Evolutionary conservation across 2,329 filamentous ascomycete genomes (phyloP).

Genomic region (Paracoccidioides lutzii): DNA sequence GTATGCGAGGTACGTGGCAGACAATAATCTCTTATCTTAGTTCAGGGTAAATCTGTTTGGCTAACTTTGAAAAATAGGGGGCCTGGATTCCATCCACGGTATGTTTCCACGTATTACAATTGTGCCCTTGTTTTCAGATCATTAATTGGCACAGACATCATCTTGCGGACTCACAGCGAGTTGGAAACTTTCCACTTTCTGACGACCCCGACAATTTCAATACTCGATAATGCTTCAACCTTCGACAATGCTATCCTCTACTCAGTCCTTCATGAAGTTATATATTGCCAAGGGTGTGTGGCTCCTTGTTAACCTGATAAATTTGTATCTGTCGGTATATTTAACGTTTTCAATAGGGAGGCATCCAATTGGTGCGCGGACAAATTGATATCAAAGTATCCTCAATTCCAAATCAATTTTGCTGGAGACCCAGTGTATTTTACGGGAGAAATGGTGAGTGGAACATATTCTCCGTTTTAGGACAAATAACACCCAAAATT

Average conservation of each 20-base stretch:
- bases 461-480: neutral
- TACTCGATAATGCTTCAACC: slow-evolving; percentile 52
- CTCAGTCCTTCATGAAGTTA: slow-evolving; percentile 72
- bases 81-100: slow-evolving; percentile 60
- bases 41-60: neutral
- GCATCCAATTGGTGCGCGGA: slow-evolving; percentile 64
- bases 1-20: slow-evolving; percentile 47
- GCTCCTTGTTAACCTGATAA: neutral
- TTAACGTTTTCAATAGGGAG: slow-evolving; percentile 23
- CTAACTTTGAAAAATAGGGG: slow-evolving; percentile 33
- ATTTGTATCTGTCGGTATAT: neutral
- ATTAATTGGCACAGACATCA: slow-evolving; percentile 36
- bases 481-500: neutral
- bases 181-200: slow-evolving; percentile 64
- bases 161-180: slow-evolving; percentile 59
- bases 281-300: slow-evolving; percentile 60
- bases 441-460: slow-evolving; percentile 67
- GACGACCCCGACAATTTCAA: slow-evolving; percentile 55
- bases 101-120: slow-evolving; percentile 4
- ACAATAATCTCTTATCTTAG: neutral
- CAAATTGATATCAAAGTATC: slow-evolving; percentile 24
- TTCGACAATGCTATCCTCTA: slow-evolving; percentile 76
- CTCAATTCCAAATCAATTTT: slow-evolving; percentile 35
- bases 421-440: slow-evolving; percentile 53
- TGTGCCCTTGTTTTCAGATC: neutral